Conservation (phyloP, 352 stramenopile species). For the Globisporangium okanoganense region DNA sequence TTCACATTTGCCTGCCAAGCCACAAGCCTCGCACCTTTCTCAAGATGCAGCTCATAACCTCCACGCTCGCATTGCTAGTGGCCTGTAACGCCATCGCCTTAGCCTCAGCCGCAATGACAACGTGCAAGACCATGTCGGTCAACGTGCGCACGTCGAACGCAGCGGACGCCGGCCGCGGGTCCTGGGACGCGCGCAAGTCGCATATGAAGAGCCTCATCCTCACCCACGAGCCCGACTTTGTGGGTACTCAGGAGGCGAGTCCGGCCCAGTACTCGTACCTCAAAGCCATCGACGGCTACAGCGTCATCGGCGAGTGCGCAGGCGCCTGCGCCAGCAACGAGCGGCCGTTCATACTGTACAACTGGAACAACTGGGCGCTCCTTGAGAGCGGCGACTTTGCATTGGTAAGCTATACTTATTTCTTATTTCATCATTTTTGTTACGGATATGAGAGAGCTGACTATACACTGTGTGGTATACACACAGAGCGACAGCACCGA, state of each 20-base stretch:
- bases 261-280: conserved; percentile 57
- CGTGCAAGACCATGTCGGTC: conserved; percentile 48
- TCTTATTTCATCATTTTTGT: background rate
- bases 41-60: conserved; percentile 5
- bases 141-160: conserved; percentile 73
- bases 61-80: background rate
- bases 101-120: background rate
- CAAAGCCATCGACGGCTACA: conserved; percentile 47
- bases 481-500: conserved; percentile 4
- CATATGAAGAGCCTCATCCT: conserved; percentile 43
- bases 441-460: background rate
- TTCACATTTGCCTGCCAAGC: background rate
- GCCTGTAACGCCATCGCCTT: too few relatives aligned
- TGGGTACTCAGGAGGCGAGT: conserved; percentile 74
- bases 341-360: conserved; percentile 59
- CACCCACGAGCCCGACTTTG: conserved; percentile 61
- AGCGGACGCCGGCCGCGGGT: conserved; percentile 14
- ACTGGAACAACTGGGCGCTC: conserved; percentile 40
- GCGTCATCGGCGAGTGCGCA: conserved; percentile 48
- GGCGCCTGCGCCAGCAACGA: conserved; percentile 54
- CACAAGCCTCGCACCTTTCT: background rate
- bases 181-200: conserved; percentile 48
- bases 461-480: background rate
- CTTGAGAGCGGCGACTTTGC: conserved; percentile 62
- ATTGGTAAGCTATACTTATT: conserved; percentile 22